These are phyloP conservation scores for Collybia sordida DNA, from an alignment of 768 basidiomycete genomes.

Conservation along the genomic window DNA sequence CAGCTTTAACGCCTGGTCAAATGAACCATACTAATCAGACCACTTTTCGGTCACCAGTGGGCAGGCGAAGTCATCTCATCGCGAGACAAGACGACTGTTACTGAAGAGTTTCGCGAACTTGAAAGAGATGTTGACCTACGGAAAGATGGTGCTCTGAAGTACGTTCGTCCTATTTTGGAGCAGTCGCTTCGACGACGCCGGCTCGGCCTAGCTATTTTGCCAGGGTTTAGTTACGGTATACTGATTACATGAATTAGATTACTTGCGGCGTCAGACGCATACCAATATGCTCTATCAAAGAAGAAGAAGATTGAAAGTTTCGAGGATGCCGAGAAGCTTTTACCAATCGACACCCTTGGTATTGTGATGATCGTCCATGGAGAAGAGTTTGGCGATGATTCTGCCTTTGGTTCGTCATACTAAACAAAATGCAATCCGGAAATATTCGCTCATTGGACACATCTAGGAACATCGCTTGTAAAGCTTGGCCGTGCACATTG, in stretches of 20 bases:
- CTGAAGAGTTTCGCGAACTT: conserved; percentile 78
- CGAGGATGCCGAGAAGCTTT: conserved; percentile 66
- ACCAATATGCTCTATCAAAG: conserved; percentile 71
- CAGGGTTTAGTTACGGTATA: background rate
- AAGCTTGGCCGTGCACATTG: conserved; percentile 83
- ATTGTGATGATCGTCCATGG: conserved; percentile 87
- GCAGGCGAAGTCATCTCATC: conserved; percentile 87
- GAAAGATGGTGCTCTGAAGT: conserved; percentile 73
- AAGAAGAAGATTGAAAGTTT: conserved; percentile 67
- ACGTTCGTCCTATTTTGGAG: conserved; percentile 19
- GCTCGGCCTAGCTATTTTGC: background rate
- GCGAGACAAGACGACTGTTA: conserved; percentile 75
- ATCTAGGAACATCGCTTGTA: conserved; percentile 66
- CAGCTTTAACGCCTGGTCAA: conserved; percentile 4
- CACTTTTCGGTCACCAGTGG: conserved; percentile 56
- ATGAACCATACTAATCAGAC: conserved; percentile 23
- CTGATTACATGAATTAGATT: conserved; percentile 44
- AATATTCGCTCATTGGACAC: background rate
- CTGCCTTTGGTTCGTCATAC: conserved; percentile 55
- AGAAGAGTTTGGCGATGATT: conserved; percentile 77
- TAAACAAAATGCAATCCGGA: background rate
- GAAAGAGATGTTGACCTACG: conserved; percentile 85
- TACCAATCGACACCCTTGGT: conserved; percentile 78
- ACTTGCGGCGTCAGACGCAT: conserved; percentile 68
- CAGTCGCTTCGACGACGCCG: conserved; percentile 6